Conservation (phyloP, 768 basidiomycete genomes). For the Lactarius quietus region DNA sequence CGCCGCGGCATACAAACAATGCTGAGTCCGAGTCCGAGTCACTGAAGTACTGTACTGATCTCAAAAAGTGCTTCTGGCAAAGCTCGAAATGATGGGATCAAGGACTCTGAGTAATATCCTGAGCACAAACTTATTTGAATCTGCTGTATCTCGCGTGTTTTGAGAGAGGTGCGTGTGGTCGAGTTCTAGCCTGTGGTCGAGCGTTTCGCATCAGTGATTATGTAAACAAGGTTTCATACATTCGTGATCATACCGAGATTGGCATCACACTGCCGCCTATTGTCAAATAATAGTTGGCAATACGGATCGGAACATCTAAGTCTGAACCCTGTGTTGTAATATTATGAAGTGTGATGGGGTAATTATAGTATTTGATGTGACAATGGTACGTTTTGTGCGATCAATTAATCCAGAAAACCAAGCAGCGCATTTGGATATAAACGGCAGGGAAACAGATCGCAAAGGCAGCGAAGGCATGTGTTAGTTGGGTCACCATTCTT, state of each 20-base stretch:
- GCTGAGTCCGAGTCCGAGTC: too few relatives aligned
- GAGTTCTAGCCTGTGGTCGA: too few relatives aligned
- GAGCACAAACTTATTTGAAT: too few relatives aligned
- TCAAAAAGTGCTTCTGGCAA: too few relatives aligned
- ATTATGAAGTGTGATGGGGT: neutral
- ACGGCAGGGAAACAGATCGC: neutral
- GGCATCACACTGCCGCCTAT: too few relatives aligned
- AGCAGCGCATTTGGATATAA: neutral
- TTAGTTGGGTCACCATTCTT: neutral
- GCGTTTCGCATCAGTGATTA: neutral
- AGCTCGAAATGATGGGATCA: too few relatives aligned
- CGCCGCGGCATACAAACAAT: too few relatives aligned
- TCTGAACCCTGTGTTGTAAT: neutral
- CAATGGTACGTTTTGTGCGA: neutral
- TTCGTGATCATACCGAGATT: too few relatives aligned
- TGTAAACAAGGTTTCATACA: neutral
- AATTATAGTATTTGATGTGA: neutral
- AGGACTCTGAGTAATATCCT: neutral
- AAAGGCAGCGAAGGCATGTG: neutral
- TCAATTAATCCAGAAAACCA: neutral
- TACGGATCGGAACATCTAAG: neutral
- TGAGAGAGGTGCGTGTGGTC: too few relatives aligned
- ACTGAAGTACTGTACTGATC: too few relatives aligned
- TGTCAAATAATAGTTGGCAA: neutral
- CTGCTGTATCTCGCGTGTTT: too few relatives aligned